Conservation (phyloP, 768 basidiomycete genomes). For the Omphalotus guepiniiformis region DNA sequence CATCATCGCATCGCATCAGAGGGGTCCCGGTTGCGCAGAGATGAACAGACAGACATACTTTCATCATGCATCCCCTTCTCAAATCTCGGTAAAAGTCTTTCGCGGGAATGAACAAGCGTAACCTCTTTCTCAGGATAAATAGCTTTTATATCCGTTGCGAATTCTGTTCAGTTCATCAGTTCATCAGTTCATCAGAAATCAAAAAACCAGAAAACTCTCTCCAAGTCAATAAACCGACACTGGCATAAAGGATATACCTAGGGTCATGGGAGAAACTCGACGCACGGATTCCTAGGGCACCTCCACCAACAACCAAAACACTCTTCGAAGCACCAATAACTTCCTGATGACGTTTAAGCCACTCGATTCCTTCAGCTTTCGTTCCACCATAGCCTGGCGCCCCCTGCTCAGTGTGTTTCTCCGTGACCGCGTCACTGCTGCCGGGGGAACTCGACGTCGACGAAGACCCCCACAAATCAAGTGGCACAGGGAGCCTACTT, state of each 20-base stretch:
- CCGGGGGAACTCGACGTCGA: background rate
- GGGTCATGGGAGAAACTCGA: constrained; percentile 9
- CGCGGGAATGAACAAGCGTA: constrained; percentile 58
- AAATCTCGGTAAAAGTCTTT: constrained; percentile 50
- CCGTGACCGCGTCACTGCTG: background rate
- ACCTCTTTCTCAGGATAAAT: constrained; percentile 48
- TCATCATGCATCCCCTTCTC: constrained; percentile 48
- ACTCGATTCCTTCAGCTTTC: constrained; percentile 46
- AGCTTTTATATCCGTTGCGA: constrained; percentile 57
- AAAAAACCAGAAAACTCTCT: background rate
- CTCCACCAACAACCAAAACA: constrained; percentile 67
- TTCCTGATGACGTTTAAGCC: constrained; percentile 47
- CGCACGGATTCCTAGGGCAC: constrained; percentile 70
- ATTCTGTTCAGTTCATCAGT: too few species aligned
- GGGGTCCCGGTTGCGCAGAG: background rate
- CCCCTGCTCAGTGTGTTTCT: too few species aligned
- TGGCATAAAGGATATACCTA: too few species aligned
- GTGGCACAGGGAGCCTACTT: constrained; percentile 48
- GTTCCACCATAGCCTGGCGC: constrained; percentile 30
- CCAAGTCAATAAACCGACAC: too few species aligned
- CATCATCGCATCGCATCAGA: background rate
- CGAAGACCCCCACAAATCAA: constrained; percentile 46
- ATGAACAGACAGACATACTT: constrained; percentile 26
- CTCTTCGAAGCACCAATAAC: constrained; percentile 41
- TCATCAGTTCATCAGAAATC: background rate